Base-by-base conservation (phyloP, 768 basidiomycete species). In the Panus rudis region DNA sequence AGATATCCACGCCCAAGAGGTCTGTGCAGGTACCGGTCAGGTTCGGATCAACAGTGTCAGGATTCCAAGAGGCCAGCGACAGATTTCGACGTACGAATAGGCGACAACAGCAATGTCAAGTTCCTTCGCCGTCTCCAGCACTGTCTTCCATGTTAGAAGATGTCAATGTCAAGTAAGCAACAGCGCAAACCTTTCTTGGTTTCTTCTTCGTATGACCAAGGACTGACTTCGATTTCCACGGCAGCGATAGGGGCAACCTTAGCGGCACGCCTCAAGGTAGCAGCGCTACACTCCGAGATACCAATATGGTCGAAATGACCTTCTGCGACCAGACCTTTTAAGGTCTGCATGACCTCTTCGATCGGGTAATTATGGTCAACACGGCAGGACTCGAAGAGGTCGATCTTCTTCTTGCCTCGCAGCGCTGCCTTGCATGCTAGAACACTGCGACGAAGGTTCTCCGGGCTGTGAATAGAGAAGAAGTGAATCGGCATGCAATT, bases 161-260 rank as follows among this genome's bases (percentile, higher is more conserved):
- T 22, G 11, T 12, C 23, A 4, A 5, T 13, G 21, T 19, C 10
- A 21, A 17, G 16, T 28, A 35, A 11, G 0, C 17, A 35, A 21
- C 26, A 11, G 28, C 55, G 24, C 40, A n/a, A n/a, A 67, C 70
- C 69, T 14, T 69, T 63, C 50, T 67, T 69, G 13, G 75, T 69
- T 41, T 76, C 67, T 19, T 67, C 63, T 46, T 76, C 75, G 40
- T 77, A 78, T 2, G 72, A 66, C 70, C 76, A 81, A 2, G 75
- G 70, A 52, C 77, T 81, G 31, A 81, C 62, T 56, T 86, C 84
- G 40, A 84, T 80, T 56, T 86, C 81, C 6, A 79, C 76, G 13
- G 73, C 66, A 11, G 74, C 66, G 45, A 83, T 70, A 2, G 75
- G 76, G 34, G 72, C 65, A 8, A 81, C 69, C 21, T 61, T 59